Evolutionary conservation across 2,329 filamentous ascomycete species (phyloP).

Genomic region (Nemania diffusa): DNA sequence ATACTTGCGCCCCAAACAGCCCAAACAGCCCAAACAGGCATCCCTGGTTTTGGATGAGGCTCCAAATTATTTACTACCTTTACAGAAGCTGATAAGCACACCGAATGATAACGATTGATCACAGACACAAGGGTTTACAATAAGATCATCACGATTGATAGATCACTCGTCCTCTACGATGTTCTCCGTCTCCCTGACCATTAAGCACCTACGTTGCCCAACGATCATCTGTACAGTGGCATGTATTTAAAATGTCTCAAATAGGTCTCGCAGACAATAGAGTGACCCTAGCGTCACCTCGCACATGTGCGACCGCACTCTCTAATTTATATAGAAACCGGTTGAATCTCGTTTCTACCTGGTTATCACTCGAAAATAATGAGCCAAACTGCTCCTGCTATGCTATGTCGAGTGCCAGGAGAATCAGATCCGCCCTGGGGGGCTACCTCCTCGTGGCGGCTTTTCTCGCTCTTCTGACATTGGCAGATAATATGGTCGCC

Average conservation of each 20-base stretch:
- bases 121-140: not conserved
- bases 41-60: not conserved
- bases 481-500: constrained; percentile 18
- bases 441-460: not conserved
- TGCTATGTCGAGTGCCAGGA: constrained; percentile 5
- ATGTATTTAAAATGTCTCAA: not conserved
- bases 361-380: not conserved
- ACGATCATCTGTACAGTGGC: not conserved
- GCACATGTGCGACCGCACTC: not conserved
- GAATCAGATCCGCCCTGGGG: not conserved
- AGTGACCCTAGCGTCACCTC: not conserved
- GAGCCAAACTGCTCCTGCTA: not conserved
- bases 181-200: too few species aligned
- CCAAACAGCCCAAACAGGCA: too few species aligned
- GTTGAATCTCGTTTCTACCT: not conserved
- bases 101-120: not conserved
- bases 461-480: constrained; percentile 23
- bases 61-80: not conserved
- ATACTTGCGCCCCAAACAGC: not conserved
- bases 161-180: not conserved
- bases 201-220: not conserved
- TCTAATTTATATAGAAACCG: not conserved
- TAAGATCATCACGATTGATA: not conserved
- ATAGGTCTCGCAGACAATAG: not conserved
- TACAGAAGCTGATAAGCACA: too few species aligned